phyloP scores from a whole-genome alignment of 805 yeast species.

The Lachancea lanzarotensis region DNA sequence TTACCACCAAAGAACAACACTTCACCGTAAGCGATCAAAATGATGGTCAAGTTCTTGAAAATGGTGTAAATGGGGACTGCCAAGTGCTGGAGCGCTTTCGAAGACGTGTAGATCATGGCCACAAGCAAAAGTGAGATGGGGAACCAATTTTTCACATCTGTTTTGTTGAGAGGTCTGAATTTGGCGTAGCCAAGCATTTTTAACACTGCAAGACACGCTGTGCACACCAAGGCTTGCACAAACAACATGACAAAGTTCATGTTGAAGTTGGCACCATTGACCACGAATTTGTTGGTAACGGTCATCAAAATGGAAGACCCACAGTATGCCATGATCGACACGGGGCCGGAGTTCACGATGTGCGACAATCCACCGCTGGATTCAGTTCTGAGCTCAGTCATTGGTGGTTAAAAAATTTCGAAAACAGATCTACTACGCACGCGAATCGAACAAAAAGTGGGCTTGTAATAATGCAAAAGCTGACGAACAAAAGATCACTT shows the following conservation, averaged over 20 bases:
- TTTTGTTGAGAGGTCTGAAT: slow-evolving; percentile 76
- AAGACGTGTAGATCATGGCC: slow-evolving; percentile 90
- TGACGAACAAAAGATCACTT: too few species aligned
- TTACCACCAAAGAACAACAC: slow-evolving; percentile 94
- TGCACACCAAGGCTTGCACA: slow-evolving; percentile 82
- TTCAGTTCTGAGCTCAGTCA: slow-evolving; percentile 29
- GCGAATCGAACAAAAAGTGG: background rate
- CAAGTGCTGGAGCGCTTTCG: slow-evolving; percentile 88
- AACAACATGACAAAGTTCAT: slow-evolving; percentile 87
- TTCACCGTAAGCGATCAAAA: slow-evolving; percentile 96
- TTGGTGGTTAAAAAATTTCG: slow-evolving; percentile 4
- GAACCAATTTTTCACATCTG: slow-evolving; percentile 92
- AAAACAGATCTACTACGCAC: background rate
- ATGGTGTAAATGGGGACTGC: slow-evolving; percentile 95
- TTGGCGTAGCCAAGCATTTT: slow-evolving; percentile 71
- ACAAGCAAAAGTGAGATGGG: slow-evolving; percentile 89
- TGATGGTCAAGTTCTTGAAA: slow-evolving; percentile 95
- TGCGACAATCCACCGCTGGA: slow-evolving; percentile 22
- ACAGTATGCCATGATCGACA: slow-evolving; percentile 81
- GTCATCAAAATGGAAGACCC: slow-evolving; percentile 94
- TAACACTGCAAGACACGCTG: slow-evolving; percentile 61
- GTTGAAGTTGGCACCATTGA: slow-evolving; percentile 61
- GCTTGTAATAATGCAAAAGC: too few species aligned
- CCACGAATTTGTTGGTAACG: slow-evolving; percentile 91
- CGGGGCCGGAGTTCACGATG: slow-evolving; percentile 43